phyloP scores from a whole-genome alignment of 148 eudicot species.

The Polygonum aviculare region DNA sequence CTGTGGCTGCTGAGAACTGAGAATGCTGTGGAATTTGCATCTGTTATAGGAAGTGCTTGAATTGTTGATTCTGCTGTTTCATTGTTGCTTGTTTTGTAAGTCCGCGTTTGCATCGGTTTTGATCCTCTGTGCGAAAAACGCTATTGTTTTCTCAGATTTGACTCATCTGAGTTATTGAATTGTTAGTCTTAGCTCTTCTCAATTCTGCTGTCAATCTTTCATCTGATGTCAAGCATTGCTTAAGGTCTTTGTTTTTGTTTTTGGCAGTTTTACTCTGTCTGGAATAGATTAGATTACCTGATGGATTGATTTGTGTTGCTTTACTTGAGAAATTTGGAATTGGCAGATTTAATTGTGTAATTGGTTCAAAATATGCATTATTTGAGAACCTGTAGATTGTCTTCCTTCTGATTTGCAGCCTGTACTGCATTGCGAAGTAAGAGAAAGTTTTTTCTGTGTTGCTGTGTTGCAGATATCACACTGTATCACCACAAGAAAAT shows the following conservation, averaged over 20 bases:
- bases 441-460: background rate
- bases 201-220: background rate
- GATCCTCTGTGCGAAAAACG: background rate
- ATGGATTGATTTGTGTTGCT: background rate
- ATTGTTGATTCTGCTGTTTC: background rate
- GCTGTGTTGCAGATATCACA: background rate
- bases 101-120: background rate
- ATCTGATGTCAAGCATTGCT: background rate
- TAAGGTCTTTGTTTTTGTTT: background rate
- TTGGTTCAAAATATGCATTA: background rate
- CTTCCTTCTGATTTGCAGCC: background rate
- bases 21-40: background rate
- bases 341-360: background rate
- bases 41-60: background rate
- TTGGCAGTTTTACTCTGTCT: background rate
- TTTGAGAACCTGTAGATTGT: background rate
- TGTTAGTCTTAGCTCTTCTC: background rate
- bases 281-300: background rate
- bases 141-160: background rate
- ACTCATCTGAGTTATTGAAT: background rate
- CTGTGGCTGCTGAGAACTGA: background rate
- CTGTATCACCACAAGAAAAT: background rate
- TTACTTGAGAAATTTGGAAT: background rate
- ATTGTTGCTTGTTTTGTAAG: background rate
- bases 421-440: background rate